Percentiles rank a stretch among this genome's conserved stretches.
phyloP scores from a whole-genome alignment of 2,329 filamentous ascomycete species.

The Dactylellina sp. region DNA sequence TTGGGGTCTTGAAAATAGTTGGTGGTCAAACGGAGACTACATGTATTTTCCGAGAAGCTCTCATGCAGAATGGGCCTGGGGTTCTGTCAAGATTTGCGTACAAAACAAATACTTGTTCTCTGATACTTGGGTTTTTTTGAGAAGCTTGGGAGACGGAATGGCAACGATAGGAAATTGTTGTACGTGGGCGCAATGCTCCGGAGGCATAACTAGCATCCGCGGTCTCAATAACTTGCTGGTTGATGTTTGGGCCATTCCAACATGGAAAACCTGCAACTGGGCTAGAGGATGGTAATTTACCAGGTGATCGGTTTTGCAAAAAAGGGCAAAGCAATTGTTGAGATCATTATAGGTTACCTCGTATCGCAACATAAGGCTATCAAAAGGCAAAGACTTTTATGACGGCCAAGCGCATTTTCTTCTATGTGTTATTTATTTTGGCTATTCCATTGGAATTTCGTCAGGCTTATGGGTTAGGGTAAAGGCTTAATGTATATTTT shows the following conservation, averaged over 20 bases:
- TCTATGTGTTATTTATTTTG: too few relatives aligned
- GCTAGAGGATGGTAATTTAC: too few relatives aligned
- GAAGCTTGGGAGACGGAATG: not conserved
- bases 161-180: not conserved
- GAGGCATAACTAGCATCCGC: not conserved
- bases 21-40: not conserved
- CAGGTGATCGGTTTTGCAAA: too few relatives aligned
- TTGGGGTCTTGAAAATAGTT: constrained; percentile 11
- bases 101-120: not conserved
- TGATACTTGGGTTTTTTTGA: not conserved
- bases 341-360: too few relatives aligned
- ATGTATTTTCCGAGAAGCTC: not conserved
- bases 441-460: too few relatives aligned
- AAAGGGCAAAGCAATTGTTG: too few relatives aligned
- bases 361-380: too few relatives aligned
- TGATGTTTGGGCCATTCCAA: constrained; percentile 5
- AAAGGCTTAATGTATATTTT: too few relatives aligned
- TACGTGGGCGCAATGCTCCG: not conserved
- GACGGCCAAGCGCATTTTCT: too few relatives aligned
- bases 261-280: not conserved
- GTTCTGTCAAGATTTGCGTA: not conserved
- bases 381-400: too few relatives aligned
- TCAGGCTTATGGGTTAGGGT: too few relatives aligned
- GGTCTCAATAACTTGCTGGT: not conserved
- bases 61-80: not conserved